Evolutionary conservation across 2,329 filamentous ascomycete species (phyloP), one percentile per base, ranked within the genome.

Genomic region (Xylaria sp.): DNA sequence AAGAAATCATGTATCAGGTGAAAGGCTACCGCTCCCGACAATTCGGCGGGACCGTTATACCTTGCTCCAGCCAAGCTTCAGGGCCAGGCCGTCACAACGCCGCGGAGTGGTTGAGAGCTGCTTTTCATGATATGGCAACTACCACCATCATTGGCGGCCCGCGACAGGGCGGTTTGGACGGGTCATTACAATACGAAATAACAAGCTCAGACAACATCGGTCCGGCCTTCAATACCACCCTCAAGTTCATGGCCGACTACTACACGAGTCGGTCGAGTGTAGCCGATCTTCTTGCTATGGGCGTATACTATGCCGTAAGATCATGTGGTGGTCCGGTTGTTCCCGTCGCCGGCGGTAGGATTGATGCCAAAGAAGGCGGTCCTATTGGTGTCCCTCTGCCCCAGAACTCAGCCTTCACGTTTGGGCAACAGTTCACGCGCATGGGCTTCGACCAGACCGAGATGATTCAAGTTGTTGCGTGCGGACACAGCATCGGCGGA

Each of bases 1-100:
- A 90, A 77, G 88, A 89, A 76, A 85, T 90, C 70, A 86, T 90
- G 81, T 88, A 84, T 73, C 85, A 90, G 72, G 84, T 86, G 60
- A 79, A 81, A 39, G 87, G 86, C 3, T 86, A 87, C 73, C 80
- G 82, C 53, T 81, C 83, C 36, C 82, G 87, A 69, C 82, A 85
- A 46, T 89, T 90, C 75, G 83, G 86, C 53, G 83, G 84, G 60
- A 83, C 83, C 15, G 84, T 90, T 63, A 86, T 82, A 39, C 88
- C 87, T 6, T 90, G 88, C 78, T 81, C 81, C 50, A 86, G 81
- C 69, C 82, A 86, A 65, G 82, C 83, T 23, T 82, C 83, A 0
- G 86, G 85, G 0, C 80, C 83, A 2, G 88, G 87, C 53, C 84
- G 87, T 56, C 82, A 85, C 43, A 87, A 86, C 52, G 86, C 88